phyloP scores from a whole-genome alignment of 257 asterid species.

The Solanum paucissectum region DNA sequence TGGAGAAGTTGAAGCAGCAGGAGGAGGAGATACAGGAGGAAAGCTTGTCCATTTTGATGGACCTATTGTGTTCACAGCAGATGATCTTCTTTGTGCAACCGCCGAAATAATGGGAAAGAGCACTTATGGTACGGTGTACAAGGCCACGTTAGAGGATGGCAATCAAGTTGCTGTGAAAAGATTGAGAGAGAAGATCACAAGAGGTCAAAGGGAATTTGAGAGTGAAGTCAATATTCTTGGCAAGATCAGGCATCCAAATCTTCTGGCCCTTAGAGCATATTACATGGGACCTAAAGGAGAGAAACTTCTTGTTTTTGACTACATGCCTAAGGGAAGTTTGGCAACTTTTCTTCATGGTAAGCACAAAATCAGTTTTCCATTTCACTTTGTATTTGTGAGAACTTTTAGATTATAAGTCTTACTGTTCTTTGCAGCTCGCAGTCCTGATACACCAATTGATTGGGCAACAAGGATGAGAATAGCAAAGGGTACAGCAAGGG shows the following conservation, averaged over 20 bases:
- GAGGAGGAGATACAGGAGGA: slow-evolving; percentile 88
- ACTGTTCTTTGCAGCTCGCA: slow-evolving; percentile 42
- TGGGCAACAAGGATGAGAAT: slow-evolving; percentile 83
- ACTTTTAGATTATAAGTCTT: background rate
- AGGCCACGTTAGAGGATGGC: slow-evolving; percentile 86
- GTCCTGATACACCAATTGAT: slow-evolving; percentile 62
- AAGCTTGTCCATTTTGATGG: slow-evolving; percentile 94
- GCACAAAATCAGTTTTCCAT: background rate
- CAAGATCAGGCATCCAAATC: slow-evolving; percentile 78
- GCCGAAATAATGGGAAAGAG: slow-evolving; percentile 97
- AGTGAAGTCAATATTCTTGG: slow-evolving; percentile 66
- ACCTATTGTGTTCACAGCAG: slow-evolving; percentile 66
- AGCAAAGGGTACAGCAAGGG: slow-evolving; percentile 72
- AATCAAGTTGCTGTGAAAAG: slow-evolving; percentile 88
- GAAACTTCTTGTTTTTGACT: slow-evolving; percentile 86
- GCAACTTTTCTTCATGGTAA: slow-evolving; percentile 85
- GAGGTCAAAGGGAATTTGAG: slow-evolving; percentile 80
- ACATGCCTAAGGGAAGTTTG: slow-evolving; percentile 82
- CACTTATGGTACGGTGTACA: slow-evolving; percentile 89
- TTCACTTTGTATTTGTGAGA: background rate
- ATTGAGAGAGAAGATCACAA: slow-evolving; percentile 84
- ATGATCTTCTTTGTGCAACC: slow-evolving; percentile 87
- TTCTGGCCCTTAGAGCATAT: slow-evolving; percentile 82
- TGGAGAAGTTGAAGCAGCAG: slow-evolving; percentile 36
- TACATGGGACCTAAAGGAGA: slow-evolving; percentile 96